phyloP scores from a whole-genome alignment of 2,329 filamentous ascomycete species.

The Verticillium tricorpus region DNA sequence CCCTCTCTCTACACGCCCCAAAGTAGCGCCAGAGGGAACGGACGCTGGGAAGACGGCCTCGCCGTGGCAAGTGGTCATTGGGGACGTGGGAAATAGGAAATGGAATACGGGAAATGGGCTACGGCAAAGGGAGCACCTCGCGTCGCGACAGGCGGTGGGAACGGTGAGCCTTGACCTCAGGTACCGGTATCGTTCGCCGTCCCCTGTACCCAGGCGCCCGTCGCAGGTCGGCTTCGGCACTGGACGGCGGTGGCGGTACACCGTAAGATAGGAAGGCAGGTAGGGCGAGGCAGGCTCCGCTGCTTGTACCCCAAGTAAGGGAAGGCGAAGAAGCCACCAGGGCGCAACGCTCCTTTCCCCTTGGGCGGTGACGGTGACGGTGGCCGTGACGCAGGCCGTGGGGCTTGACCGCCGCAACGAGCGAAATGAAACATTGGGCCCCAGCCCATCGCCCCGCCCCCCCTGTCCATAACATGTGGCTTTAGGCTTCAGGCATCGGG shows the following conservation, averaged over 20 bases:
- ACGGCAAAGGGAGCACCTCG: too few relatives aligned
- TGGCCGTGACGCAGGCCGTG: slow-evolving; percentile 11
- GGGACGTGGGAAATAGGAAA: too few relatives aligned
- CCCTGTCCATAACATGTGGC: slow-evolving; percentile 1
- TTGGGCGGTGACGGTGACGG: slow-evolving; percentile 12
- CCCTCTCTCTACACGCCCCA: too few relatives aligned
- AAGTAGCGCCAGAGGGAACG: too few relatives aligned
- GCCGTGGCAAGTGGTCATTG: too few relatives aligned
- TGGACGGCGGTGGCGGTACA: neutral
- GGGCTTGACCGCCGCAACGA: slow-evolving; percentile 11
- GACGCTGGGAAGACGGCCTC: too few relatives aligned
- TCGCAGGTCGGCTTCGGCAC: neutral
- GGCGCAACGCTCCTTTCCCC: neutral
- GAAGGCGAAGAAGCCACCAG: neutral
- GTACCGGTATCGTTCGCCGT: too few relatives aligned
- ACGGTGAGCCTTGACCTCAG: too few relatives aligned
- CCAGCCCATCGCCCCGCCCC: neutral
- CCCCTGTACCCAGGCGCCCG: neutral
- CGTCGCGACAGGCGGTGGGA: too few relatives aligned
- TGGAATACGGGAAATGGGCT: too few relatives aligned
- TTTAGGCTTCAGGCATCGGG: neutral
- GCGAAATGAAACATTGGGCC: slow-evolving; percentile 14
- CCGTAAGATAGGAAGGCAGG: neutral
- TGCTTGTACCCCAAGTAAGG: neutral
- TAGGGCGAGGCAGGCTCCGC: neutral